Conservation (phyloP, 2,329 filamentous ascomycete species). For the Colletotrichum sp. region DNA sequence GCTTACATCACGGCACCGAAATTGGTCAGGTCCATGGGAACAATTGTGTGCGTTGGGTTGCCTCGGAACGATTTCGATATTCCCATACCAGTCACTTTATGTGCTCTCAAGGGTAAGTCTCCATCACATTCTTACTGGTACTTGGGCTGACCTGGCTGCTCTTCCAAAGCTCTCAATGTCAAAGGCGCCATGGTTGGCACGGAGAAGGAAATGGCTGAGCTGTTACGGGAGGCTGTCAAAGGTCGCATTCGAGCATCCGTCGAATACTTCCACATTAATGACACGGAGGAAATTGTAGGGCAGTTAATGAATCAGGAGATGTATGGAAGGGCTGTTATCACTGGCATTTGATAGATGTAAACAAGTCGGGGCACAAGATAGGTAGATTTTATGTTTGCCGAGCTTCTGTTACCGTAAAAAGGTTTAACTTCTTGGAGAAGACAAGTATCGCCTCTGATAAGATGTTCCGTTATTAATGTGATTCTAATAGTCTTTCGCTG, state of each 20-base stretch:
- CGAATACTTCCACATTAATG: neutral
- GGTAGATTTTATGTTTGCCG: neutral
- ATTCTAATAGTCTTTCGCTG: conserved; percentile 28
- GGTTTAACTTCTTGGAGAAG: too few relatives aligned
- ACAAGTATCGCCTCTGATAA: too few relatives aligned
- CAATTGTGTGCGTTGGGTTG: conserved; percentile 29
- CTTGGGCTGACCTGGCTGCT: neutral
- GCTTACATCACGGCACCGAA: conserved; percentile 28
- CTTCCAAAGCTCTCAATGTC: neutral
- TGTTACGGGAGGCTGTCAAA: neutral
- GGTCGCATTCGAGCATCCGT: neutral
- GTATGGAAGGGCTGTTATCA: neutral
- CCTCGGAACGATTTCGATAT: conserved; percentile 31
- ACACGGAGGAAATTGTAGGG: neutral
- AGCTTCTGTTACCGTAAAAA: rapidly evolving
- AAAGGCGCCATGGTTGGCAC: conserved; percentile 4
- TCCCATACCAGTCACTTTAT: conserved; percentile 22
- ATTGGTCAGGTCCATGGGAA: conserved; percentile 29
- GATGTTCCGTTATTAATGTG: rapidly evolving
- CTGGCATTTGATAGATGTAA: neutral
- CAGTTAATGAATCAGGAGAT: neutral
- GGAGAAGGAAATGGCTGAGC: neutral
- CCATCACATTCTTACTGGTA: rapidly evolving
- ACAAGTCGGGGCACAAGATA: neutral
- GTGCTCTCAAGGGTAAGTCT: neutral